These are phyloP conservation scores for Leccinum sublutescens DNA, from an alignment of 768 basidiomycete species.

Conservation along the genomic window DNA sequence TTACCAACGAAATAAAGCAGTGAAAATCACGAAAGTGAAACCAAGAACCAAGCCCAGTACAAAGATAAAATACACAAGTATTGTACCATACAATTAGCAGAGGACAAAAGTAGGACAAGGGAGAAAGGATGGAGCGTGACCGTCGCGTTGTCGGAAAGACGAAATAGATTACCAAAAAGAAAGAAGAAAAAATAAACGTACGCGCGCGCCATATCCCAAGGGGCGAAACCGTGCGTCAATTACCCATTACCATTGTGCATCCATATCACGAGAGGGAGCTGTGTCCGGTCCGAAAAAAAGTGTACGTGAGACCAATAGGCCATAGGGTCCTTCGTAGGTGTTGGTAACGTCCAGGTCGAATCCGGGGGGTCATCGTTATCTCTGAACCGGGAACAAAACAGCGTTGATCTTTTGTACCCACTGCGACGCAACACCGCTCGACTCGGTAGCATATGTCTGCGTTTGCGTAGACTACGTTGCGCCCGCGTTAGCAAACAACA, in stretches of 20 bases:
- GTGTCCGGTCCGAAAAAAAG: background rate
- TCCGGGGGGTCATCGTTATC: background rate
- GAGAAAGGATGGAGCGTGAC: background rate
- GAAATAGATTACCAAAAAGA: background rate
- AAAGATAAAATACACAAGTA: background rate
- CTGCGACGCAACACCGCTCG: constrained; percentile 31
- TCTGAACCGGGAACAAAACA: background rate
- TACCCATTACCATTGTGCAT: background rate
- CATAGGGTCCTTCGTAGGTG: background rate
- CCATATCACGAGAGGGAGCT: background rate
- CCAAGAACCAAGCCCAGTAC: background rate
- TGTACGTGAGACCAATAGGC: background rate
- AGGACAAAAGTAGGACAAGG: background rate
- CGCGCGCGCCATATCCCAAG: background rate
- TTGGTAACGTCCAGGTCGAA: background rate
- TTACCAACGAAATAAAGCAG: background rate
- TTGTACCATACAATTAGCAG: background rate
- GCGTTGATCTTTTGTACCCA: constrained; percentile 44
- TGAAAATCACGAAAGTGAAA: background rate
- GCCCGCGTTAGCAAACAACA: background rate
- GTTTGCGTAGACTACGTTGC: constrained; percentile 44
- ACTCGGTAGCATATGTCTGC: constrained; percentile 42
- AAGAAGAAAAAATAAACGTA: background rate
- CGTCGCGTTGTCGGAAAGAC: background rate
- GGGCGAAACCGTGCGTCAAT: background rate